Base-by-base conservation (phyloP, 768 basidiomycete genomes). In the Lactarius sanguifluus region DNA sequence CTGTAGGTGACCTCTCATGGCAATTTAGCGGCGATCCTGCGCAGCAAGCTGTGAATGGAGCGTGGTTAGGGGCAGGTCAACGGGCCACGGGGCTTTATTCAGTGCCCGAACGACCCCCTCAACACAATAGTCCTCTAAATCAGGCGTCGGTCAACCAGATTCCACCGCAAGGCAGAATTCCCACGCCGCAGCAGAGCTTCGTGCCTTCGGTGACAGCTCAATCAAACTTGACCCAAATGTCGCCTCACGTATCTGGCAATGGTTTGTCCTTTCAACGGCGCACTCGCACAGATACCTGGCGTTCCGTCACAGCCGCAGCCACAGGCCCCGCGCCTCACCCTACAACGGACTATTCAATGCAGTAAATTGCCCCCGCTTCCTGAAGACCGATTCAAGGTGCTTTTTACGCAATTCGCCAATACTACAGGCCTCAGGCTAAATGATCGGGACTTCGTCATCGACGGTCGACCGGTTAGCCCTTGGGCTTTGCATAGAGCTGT, bases 101-200 rank as follows among this genome's bases (percentile, higher is more conserved):
- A 15, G 62, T 34, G 30, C 23, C 54, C 13, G 66, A 67, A 56
- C 36, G 66, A 59, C 34, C 66, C 10, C 32, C 25, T 25, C 66
- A 64, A 15, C 66, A 67, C 16, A 56, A 55, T 59, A 67, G 66
- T 36, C 66, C 66, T 5, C 41, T 67, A 38, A 62, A 67, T 12
- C 62, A 59, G 41, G 34, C 61, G 12, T 10, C 66, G 20, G 66
- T 32, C 58, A 64, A 59, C 28, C 61, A 62, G n/a, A 28, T 52
- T 9, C 25, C 52, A 3, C 62, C 66, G 23, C 66, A 59, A 25
- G 62, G 58, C 20, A 45, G 52, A 8, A 67, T 67, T 13, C 34
- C 66, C 18, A 64, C 66, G 40, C 62, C 62, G 2, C 66, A 67
- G 25, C 66, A 67, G 41, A 67, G 36, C 32, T 67, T 63, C 15